Evolutionary conservation across 2,329 filamentous ascomycete species (phyloP).

Genomic region (Xylogone sp.): DNA sequence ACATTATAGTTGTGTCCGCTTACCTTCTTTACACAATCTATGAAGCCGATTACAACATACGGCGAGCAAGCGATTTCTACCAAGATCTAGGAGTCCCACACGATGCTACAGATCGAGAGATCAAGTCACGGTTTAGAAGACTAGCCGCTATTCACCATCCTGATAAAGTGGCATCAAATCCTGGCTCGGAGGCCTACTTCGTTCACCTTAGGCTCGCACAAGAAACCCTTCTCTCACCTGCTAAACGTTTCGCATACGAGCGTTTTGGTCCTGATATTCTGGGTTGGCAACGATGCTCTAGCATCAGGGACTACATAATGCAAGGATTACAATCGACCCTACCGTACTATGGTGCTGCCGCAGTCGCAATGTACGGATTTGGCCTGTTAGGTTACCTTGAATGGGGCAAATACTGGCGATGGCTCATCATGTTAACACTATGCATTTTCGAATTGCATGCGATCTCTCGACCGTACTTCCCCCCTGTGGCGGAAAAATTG

Average conservation of each 20-base stretch:
- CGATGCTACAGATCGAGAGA: slow-evolving; percentile 65
- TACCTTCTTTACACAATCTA: slow-evolving; percentile 93
- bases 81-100: slow-evolving; percentile 67
- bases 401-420: slow-evolving; percentile 63
- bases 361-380: slow-evolving; percentile 55
- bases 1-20: slow-evolving; percentile 73
- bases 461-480: slow-evolving; percentile 51
- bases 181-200: slow-evolving; percentile 53
- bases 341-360: slow-evolving; percentile 58
- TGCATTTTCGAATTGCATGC: slow-evolving; percentile 54
- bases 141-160: slow-evolving; percentile 73
- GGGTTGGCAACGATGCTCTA: slow-evolving; percentile 61
- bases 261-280: slow-evolving; percentile 75
- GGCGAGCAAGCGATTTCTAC: slow-evolving; percentile 72
- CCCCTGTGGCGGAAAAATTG: slow-evolving; percentile 36
- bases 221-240: slow-evolving; percentile 76
- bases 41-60: slow-evolving; percentile 82
- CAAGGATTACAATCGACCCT: slow-evolving; percentile 58
- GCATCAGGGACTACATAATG: slow-evolving; percentile 68
- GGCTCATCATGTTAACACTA: slow-evolving; percentile 52
- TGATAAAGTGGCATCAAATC: slow-evolving; percentile 58
- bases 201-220: slow-evolving; percentile 79
- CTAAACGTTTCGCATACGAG: slow-evolving; percentile 82
- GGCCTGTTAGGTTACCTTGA: slow-evolving; percentile 64
- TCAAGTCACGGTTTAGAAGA: slow-evolving; percentile 82